These are phyloP conservation scores for Tillandsia leiboldiana DNA, from an alignment of 176 grass and related monocot species.

Conservation along the genomic window DNA sequence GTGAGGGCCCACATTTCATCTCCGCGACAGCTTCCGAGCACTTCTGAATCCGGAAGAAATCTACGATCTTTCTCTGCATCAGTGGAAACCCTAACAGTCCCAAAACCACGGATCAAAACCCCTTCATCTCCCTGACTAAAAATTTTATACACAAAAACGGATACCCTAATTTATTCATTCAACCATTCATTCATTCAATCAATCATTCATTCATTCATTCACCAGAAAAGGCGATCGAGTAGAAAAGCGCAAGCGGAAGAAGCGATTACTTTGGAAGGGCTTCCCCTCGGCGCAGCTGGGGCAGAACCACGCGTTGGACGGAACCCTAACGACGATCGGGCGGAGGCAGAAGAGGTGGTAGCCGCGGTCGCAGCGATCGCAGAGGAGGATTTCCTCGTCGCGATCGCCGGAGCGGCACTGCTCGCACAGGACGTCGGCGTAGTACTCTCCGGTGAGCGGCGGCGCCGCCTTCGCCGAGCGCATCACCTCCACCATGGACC, in stretches of 20 bases:
- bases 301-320: constrained; percentile 63
- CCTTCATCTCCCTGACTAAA: constrained; percentile 9
- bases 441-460: constrained; percentile 9
- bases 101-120: constrained; percentile 13
- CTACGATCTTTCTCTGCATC: constrained; percentile 77
- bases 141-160: background rate
- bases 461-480: constrained; percentile 26
- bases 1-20: constrained; percentile 32
- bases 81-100: constrained; percentile 48
- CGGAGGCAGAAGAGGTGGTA: constrained; percentile 76
- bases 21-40: background rate
- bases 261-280: constrained; percentile 33
- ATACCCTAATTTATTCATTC: background rate
- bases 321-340: constrained; percentile 70
- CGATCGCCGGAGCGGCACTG: constrained; percentile 68
- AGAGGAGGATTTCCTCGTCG: constrained; percentile 71
- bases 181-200: background rate
- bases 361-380: constrained; percentile 69
- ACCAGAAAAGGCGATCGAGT: too few relatives aligned
- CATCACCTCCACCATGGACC: constrained; percentile 64
- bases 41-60: constrained; percentile 91
- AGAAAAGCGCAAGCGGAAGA: background rate
- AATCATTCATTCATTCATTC: too few relatives aligned
- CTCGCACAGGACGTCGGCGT: constrained; percentile 41
- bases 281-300: constrained; percentile 37